Evolutionary conservation across 495 filamentous ascomycete genomes (phyloP).

Genomic region (Trichoderma gamsii): DNA sequence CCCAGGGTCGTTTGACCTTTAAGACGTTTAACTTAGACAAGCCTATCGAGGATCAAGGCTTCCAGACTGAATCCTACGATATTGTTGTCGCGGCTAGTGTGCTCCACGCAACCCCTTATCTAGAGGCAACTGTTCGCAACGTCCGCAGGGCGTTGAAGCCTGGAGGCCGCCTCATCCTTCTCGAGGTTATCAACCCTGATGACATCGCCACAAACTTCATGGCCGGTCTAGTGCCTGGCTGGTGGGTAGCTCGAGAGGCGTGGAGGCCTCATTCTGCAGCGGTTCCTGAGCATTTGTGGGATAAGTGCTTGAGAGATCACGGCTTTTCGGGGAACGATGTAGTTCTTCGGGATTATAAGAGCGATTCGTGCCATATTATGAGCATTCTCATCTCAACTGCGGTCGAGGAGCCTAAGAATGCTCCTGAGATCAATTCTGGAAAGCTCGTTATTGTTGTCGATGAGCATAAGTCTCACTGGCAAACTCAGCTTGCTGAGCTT

Average conservation of each 20-base stretch:
- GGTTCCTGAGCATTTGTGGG: constrained; percentile 36
- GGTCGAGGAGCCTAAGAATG: constrained; percentile 20
- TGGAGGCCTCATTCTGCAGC: constrained; percentile 27
- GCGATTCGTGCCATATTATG: constrained; percentile 28
- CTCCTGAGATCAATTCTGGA: background rate
- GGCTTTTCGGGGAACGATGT: constrained; percentile 45
- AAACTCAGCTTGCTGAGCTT: background rate
- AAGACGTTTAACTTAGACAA: constrained; percentile 30
- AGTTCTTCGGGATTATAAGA: constrained; percentile 21
- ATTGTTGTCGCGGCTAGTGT: constrained; percentile 42
- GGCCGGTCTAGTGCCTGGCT: constrained; percentile 43
- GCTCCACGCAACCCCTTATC: constrained; percentile 40
- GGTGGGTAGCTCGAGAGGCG: constrained; percentile 43
- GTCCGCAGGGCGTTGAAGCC: constrained; percentile 32
- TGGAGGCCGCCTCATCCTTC: constrained; percentile 32
- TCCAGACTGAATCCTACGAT: constrained; percentile 31
- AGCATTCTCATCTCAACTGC: constrained; percentile 39
- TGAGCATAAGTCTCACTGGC: background rate
- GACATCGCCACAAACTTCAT: constrained; percentile 31
- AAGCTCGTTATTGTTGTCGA: constrained; percentile 21
- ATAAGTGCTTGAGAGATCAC: constrained; percentile 28
- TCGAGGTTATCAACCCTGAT: constrained; percentile 29
- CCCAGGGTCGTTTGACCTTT: constrained; percentile 26
- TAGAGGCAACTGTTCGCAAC: constrained; percentile 33
- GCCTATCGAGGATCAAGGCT: constrained; percentile 26